These are phyloP conservation scores for Vitis riparia DNA, from an alignment of 164 flowering plant genomes.

Conservation along the genomic window DNA sequence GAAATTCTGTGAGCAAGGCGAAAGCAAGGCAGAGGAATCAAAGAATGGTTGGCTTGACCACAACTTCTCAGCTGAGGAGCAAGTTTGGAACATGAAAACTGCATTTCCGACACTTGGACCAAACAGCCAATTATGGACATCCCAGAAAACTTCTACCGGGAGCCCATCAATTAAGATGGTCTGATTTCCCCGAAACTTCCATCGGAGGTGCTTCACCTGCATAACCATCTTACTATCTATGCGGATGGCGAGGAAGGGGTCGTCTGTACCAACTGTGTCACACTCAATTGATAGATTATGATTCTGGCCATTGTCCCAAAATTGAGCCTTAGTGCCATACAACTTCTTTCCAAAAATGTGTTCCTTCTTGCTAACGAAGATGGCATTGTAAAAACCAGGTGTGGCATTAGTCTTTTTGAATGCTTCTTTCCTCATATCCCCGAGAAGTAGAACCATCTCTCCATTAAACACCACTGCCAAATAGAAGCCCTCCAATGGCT, in stretches of 20 bases:
- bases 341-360: no score
- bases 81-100: conserved; percentile 20
- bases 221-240: conserved; percentile 16
- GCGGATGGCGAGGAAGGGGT: conserved; percentile 10
- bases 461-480: conserved; percentile 6
- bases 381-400: neutral
- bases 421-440: conserved; percentile 19
- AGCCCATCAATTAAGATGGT: no score
- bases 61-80: conserved; percentile 15
- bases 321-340: no score
- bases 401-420: conserved; percentile 7
- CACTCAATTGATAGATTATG: conserved; percentile 1
- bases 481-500: no score
- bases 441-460: conserved; percentile 14
- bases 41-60: conserved; percentile 7
- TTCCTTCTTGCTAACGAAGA: conserved; percentile 12
- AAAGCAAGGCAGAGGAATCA: conserved; percentile 6
- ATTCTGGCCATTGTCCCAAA: no score
- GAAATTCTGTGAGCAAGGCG: conserved; percentile 6
- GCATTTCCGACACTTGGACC: conserved; percentile 9
- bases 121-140: conserved; percentile 30
- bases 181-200: conserved; percentile 24
- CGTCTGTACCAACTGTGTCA: neutral
- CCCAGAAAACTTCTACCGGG: no score
- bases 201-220: conserved; percentile 20